Conservation (phyloP, 345 rosid genomes). For the Hibiscus trionum region DNA sequence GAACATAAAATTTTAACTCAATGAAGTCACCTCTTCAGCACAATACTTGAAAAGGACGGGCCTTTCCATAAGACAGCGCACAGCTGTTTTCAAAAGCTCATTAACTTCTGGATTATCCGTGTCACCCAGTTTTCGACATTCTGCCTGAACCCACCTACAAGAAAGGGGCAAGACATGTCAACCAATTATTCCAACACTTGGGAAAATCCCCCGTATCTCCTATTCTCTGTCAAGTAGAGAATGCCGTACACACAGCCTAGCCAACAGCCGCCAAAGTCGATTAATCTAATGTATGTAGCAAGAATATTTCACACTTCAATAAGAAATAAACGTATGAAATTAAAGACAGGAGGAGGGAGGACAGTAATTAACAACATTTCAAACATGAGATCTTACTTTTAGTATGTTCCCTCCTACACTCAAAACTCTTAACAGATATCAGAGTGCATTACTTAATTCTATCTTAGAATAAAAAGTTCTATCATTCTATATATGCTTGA, state of each 20-base stretch:
- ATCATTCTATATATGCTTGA: conserved; percentile 15
- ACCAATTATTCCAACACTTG: neutral
- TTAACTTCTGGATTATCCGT: conserved; percentile 87
- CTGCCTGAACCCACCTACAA: conserved; percentile 97
- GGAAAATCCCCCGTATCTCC: neutral
- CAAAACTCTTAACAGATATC: neutral
- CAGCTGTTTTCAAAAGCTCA: conserved; percentile 76
- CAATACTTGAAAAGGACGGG: conserved; percentile 96
- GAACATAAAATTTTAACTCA: conserved; percentile 8
- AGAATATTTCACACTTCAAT: neutral
- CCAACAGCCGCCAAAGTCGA: neutral
- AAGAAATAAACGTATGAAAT: neutral
- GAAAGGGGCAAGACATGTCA: conserved; percentile 10
- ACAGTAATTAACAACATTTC: neutral
- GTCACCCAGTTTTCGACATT: conserved; percentile 94
- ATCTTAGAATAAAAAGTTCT: neutral
- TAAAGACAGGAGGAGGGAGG: neutral
- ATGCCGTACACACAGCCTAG: neutral
- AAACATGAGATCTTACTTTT: neutral
- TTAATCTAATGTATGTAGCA: neutral
- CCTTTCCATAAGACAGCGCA: conserved; percentile 85
- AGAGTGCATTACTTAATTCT: neutral
- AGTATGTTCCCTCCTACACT: neutral
- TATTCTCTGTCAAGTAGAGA: neutral
- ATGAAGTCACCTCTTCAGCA: conserved; percentile 86